Evolutionary conservation across 441 rosid genomes (phyloP).

Genomic region (Mallotus japonicus): DNA sequence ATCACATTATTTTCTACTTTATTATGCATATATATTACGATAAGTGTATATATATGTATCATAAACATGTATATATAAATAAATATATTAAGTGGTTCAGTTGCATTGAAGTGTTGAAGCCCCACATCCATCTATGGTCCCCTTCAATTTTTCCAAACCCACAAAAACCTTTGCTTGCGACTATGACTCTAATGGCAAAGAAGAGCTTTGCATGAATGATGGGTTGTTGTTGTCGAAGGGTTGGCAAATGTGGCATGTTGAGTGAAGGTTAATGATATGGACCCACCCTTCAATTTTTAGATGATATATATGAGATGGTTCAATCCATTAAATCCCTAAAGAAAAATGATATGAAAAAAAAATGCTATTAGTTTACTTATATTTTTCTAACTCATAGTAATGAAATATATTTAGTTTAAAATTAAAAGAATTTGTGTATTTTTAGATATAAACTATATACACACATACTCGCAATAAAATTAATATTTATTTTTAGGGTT

Average conservation of each 20-base stretch:
- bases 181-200: constrained; percentile 45
- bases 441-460: no score
- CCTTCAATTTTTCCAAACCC: constrained; percentile 25
- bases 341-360: no score
- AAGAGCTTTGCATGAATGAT: constrained; percentile 36
- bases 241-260: constrained; percentile 26
- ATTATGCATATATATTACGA: neutral
- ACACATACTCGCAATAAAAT: no score
- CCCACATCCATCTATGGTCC: constrained; percentile 30
- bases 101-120: constrained; percentile 33
- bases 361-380: no score
- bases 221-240: constrained; percentile 26
- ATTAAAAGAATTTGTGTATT: no score
- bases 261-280: constrained; percentile 1
- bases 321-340: constrained; percentile 15
- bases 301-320: constrained; percentile 17
- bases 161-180: constrained; percentile 30
- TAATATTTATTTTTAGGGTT: no score
- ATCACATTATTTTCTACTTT: constrained; percentile 27
- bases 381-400: no score
- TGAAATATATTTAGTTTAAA: no score
- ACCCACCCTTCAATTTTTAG: neutral
- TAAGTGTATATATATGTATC: neutral
- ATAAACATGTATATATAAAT: no score
- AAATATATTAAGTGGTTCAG: constrained; percentile 26